These are phyloP conservation scores for Xylaria hypoxylon DNA, from an alignment of 2,329 filamentous ascomycete genomes.

Conservation along the genomic window DNA sequence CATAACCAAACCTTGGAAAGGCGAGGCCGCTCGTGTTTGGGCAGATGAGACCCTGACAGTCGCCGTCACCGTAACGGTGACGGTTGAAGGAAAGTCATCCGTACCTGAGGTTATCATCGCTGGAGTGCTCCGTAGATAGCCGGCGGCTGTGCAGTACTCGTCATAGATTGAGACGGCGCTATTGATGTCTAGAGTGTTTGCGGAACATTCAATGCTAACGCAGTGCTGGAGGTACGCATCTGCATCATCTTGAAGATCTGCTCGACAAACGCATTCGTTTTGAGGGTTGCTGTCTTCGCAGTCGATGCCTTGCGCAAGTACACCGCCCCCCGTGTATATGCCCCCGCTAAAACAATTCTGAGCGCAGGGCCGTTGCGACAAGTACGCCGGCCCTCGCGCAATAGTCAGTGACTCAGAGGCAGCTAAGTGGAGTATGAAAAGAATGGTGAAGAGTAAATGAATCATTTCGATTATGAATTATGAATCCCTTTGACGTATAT, in stretches of 20 bases:
- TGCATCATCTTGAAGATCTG: conserved; percentile 18
- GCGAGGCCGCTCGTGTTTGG: conserved; percentile 12
- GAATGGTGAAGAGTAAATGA: background rate
- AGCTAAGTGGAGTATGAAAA: conserved; percentile 3
- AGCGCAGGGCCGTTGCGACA: conserved; percentile 30
- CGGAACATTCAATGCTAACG: conserved; percentile 6
- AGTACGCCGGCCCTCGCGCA: background rate
- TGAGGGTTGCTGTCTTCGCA: background rate
- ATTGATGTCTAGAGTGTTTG: conserved; percentile 22
- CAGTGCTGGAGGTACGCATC: conserved; percentile 17
- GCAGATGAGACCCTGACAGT: conserved; percentile 28
- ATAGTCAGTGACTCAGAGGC: conserved; percentile 9
- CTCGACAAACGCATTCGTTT: conserved; percentile 30
- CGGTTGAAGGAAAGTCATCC: conserved; percentile 26
- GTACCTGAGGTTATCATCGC: conserved; percentile 29
- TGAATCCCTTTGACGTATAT: background rate
- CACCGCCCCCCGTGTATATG: background rate
- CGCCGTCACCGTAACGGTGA: conserved; percentile 32
- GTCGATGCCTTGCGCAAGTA: conserved; percentile 17
- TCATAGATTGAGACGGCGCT: conserved; percentile 33
- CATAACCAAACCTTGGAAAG: background rate
- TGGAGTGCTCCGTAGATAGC: conserved; percentile 16
- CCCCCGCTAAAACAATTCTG: conserved; percentile 10
- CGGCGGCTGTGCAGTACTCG: conserved; percentile 25
- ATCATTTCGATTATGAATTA: conserved; percentile 2